Conservation (phyloP, 371 early-diverging fungal genomes). For the Mortierella sp. region DNA sequence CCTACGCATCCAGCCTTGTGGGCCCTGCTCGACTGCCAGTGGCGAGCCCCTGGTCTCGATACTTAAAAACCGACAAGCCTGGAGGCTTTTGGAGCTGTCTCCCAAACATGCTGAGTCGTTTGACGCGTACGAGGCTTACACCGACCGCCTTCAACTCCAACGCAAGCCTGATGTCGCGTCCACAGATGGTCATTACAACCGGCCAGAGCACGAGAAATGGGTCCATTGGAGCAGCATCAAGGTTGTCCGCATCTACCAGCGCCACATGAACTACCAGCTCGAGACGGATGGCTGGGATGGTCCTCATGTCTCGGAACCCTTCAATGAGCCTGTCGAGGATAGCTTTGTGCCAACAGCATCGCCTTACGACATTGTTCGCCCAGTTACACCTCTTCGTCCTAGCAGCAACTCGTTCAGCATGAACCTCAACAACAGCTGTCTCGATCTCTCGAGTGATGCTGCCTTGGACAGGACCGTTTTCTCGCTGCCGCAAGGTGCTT, state of each 20-base stretch:
- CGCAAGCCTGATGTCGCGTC: neutral
- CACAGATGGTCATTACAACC: neutral
- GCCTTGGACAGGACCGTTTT: neutral
- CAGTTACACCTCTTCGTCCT: neutral
- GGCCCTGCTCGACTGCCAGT: neutral
- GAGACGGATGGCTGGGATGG: neutral
- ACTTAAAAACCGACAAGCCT: slow-evolving; percentile 12
- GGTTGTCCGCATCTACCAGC: slow-evolving; percentile 19
- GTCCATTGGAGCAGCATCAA: slow-evolving; percentile 26
- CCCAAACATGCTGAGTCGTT: neutral
- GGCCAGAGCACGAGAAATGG: neutral
- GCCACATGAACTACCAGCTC: slow-evolving; percentile 2
- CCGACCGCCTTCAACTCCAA: slow-evolving; percentile 9
- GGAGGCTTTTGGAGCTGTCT: neutral
- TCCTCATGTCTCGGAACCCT: neutral
- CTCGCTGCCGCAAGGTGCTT: neutral
- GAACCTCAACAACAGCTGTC: neutral
- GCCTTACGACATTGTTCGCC: neutral
- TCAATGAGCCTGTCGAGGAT: slow-evolving; percentile 13
- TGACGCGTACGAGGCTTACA: slow-evolving; percentile 15
- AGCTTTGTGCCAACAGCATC: neutral
- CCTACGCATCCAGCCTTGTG: neutral
- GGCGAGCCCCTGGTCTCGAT: neutral
- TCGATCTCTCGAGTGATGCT: neutral
- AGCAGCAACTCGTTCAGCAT: neutral